Evolutionary conservation across 202 grass and related monocot species (phyloP).

Genomic region (Schoenoplectus tabernaemontani): DNA sequence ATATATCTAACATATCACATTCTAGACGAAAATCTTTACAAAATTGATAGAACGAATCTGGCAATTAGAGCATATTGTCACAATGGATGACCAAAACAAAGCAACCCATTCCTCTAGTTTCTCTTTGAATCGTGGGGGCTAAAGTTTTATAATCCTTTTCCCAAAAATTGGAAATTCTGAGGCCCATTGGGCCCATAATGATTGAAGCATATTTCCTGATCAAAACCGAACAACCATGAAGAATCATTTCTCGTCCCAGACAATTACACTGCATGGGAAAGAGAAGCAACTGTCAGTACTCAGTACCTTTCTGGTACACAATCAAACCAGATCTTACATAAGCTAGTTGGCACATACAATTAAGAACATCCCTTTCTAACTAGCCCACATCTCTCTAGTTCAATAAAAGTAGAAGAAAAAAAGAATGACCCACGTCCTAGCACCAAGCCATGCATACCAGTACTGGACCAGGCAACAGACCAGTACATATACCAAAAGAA

Average conservation of each 20-base stretch:
- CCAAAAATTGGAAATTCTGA: not conserved
- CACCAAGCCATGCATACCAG: not conserved
- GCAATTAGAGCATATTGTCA: too few relatives aligned
- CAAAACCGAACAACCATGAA: constrained; percentile 2
- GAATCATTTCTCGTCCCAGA: not conserved
- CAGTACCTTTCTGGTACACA: not conserved
- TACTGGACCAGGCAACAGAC: not conserved
- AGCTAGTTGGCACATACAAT: not conserved
- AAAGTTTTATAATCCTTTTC: not conserved
- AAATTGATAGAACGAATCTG: too few relatives aligned
- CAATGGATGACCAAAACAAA: too few relatives aligned
- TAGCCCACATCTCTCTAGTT: not conserved
- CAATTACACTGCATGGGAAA: not conserved
- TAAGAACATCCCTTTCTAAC: not conserved
- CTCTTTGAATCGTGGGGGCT: not conserved
- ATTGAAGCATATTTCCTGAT: not conserved
- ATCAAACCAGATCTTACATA: not conserved
- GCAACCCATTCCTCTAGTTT: not conserved
- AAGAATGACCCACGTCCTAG: not conserved
- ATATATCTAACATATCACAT: too few relatives aligned
- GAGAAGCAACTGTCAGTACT: not conserved
- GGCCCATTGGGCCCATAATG: not conserved
- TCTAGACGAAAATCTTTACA: too few relatives aligned
- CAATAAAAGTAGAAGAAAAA: not conserved
- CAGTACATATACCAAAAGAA: not conserved